These are phyloP conservation scores for Triticum turgidum DNA, from an alignment of 176 grass and related monocot species.

Conservation along the genomic window DNA sequence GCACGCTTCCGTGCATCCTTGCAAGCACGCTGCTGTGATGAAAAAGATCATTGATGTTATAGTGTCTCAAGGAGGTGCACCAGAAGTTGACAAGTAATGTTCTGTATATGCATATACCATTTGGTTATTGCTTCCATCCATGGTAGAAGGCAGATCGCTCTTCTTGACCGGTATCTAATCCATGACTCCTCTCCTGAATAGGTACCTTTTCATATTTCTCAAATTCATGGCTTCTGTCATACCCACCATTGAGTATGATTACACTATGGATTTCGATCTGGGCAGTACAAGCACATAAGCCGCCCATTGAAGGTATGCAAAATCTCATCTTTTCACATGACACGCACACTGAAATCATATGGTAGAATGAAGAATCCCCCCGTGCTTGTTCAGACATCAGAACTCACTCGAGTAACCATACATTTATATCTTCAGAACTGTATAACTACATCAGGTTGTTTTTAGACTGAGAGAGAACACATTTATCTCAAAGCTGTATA, in stretches of 20 bases:
- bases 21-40: slow-evolving; percentile 91
- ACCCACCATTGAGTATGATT: slow-evolving; percentile 96
- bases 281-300: slow-evolving; percentile 67
- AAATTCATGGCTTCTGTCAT: slow-evolving; percentile 96
- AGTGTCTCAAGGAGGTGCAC: slow-evolving; percentile 67
- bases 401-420: not conserved
- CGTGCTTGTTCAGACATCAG: not conserved
- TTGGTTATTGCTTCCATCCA: not conserved
- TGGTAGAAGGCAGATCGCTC: not conserved
- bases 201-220: slow-evolving; percentile 97
- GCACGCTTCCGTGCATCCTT: slow-evolving; percentile 93
- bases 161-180: not conserved
- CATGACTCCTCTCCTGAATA: slow-evolving; percentile 5
- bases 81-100: slow-evolving; percentile 95
- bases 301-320: slow-evolving; percentile 16
- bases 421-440: not conserved
- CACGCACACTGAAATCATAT: not conserved
- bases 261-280: slow-evolving; percentile 94
- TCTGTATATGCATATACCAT: not conserved
- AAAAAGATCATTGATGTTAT: slow-evolving; percentile 98
- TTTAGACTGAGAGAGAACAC: not conserved
- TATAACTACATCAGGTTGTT: not conserved
- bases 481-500: not conserved
- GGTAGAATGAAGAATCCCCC: not conserved
- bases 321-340: not conserved